Evolutionary conservation across 108 stramenopile genomes (phyloP).

Genomic region (Stephanodiscus minutulus): DNA sequence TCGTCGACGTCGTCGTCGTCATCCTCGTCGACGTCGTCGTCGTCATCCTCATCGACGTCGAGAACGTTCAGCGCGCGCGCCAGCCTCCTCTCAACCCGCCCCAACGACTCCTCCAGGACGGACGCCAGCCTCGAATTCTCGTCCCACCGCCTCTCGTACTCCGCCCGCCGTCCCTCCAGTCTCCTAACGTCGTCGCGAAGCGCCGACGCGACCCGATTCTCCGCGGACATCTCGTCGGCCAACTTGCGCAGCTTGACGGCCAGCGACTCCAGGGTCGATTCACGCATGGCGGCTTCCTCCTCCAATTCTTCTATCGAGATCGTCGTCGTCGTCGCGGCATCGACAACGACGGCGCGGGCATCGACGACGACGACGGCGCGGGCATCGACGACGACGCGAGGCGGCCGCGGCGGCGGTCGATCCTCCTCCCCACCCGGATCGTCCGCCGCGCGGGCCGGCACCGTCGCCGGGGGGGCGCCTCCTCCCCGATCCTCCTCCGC

Average conservation of each 20-base stretch:
- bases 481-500: neutral
- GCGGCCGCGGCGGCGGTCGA: neutral
- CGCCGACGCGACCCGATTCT: slow-evolving; percentile 1
- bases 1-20: slow-evolving; percentile 9
- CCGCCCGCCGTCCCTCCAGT: slow-evolving; percentile 13
- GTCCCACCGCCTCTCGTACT: slow-evolving; percentile 32
- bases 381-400: neutral
- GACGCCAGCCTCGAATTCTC: slow-evolving; percentile 25
- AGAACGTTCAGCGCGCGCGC: slow-evolving; percentile 4
- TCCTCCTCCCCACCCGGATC: neutral
- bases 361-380: neutral
- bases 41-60: neutral
- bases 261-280: slow-evolving; percentile 40
- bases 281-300: slow-evolving; percentile 41
- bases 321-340: too few species aligned
- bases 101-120: slow-evolving; percentile 33
- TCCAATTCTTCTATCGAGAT: slow-evolving; percentile 40
- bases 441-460: neutral
- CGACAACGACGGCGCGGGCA: neutral
- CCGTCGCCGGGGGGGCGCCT: neutral
- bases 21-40: slow-evolving; percentile 13
- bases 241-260: slow-evolving; percentile 22
- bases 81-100: slow-evolving; percentile 30
- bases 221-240: slow-evolving; percentile 20
- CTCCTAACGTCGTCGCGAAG: slow-evolving; percentile 21